Percentiles rank a stretch among this genome's conserved stretches.
Evolutionary conservation across 306 rosid species (phyloP).

Genomic region (Begonia masoniana): DNA sequence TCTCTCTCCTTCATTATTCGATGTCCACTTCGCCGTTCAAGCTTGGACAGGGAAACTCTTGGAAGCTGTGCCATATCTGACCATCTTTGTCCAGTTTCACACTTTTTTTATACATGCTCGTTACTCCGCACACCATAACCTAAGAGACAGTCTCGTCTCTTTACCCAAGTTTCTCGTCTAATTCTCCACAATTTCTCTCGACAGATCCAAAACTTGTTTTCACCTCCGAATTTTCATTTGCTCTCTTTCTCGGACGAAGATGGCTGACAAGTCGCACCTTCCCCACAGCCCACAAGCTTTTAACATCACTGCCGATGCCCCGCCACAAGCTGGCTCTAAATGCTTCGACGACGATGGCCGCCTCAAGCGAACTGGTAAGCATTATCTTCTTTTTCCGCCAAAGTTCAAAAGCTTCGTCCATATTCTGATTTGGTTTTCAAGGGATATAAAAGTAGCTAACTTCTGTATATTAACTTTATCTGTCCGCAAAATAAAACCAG

Average conservation of each 20-base stretch:
- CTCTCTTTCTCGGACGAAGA: background rate
- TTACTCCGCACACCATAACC: no score
- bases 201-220: background rate
- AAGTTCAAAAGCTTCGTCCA: no score
- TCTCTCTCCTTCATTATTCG: no score
- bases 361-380: slow-evolving; percentile 7
- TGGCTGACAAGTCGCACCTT: slow-evolving; percentile 4
- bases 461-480: no score
- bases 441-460: no score
- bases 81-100: no score
- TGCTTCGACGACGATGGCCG: slow-evolving; percentile 13
- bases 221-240: background rate
- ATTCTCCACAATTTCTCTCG: background rate
- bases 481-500: background rate
- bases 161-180: background rate
- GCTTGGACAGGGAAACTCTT: no score
- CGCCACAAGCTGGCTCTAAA: background rate
- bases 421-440: no score
- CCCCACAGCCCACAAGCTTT: slow-evolving; percentile 3
- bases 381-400: background rate
- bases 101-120: no score
- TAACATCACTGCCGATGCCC: background rate
- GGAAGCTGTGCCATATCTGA: no score
- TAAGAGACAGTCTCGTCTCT: no score
- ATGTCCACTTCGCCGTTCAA: no score